These are phyloP conservation scores for Myriosclerotinia scirpicola DNA, from an alignment of 2,329 filamentous ascomycete species.

Conservation along the genomic window DNA sequence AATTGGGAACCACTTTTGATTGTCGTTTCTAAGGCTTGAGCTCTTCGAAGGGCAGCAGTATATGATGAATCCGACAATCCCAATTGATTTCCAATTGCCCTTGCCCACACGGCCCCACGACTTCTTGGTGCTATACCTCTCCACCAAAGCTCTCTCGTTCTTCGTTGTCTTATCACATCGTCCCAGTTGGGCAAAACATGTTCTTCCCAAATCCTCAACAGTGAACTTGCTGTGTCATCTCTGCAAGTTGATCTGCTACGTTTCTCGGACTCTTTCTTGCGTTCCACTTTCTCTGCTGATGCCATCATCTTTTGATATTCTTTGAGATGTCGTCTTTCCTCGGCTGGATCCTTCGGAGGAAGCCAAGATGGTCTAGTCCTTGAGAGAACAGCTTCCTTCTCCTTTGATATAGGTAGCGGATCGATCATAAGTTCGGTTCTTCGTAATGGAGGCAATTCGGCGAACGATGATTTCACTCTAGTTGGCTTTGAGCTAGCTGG, in stretches of 20 bases:
- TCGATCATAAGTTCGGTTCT: constrained; percentile 78
- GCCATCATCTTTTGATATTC: constrained; percentile 85
- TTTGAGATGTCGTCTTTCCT: constrained; percentile 85
- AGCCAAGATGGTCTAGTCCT: constrained; percentile 81
- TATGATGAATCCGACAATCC: constrained; percentile 62
- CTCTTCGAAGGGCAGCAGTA: constrained; percentile 67
- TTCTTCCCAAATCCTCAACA: constrained; percentile 70
- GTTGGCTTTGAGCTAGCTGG: constrained; percentile 47
- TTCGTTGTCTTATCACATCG: constrained; percentile 64
- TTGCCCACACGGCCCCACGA: constrained; percentile 46
- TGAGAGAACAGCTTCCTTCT: constrained; percentile 81
- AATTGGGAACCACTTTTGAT: constrained; percentile 38
- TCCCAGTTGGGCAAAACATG: constrained; percentile 77
- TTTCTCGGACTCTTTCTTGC: constrained; percentile 55
- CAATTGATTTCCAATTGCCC: constrained; percentile 41
- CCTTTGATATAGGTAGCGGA: constrained; percentile 78
- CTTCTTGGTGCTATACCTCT: constrained; percentile 70
- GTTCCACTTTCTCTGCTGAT: constrained; percentile 58
- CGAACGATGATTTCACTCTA: constrained; percentile 62
- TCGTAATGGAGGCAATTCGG: constrained; percentile 60
- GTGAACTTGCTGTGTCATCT: constrained; percentile 54
- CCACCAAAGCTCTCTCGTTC: constrained; percentile 80
- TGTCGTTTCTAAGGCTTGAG: constrained; percentile 57
- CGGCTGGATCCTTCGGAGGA: constrained; percentile 82
- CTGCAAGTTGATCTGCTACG: constrained; percentile 53